Base-by-base conservation (phyloP, 1,139 yeast genomes). In the Zygoascus sp. region DNA sequence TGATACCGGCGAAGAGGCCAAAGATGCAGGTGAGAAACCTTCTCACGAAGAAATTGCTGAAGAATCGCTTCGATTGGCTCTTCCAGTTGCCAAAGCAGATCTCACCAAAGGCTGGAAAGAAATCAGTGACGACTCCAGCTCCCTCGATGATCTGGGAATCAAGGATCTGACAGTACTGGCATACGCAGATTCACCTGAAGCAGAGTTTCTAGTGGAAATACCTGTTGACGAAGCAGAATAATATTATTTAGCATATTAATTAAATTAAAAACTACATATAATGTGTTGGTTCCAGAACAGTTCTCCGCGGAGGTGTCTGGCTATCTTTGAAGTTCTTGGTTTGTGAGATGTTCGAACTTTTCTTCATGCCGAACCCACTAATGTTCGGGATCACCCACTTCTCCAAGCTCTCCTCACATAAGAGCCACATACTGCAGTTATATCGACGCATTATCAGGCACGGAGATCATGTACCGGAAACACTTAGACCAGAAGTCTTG, bases 361-460 rank as follows among this genome's bases (percentile, higher is more conserved):
- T 39, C 17, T 11, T 28, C 6, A n/a, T 15, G 15, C 10, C 34
- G 21, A 17, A 20, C 42, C 30, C 16, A 32, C 22, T 37, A 10
- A 40, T 45, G 42, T 45, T 45, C 32, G 32, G 34, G 20, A 40
- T 50, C 32, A 47, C 50, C 21, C 55, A 54, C 32, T 53, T 54
- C 46, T 32, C 50, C 21, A 37, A 42, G 21, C 53, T 54, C 37
- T 49, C 48, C 5, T 32, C 49, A 23, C 61, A 58, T 45, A 34
- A 49, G 13, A 32, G 17, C 13, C 60, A 60, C 2, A 55, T 57
- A 3, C 41, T 54, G 10, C 50, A 47, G 39, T 43, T 58, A 16
- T 57, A 50, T 42, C 43, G 59, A 10, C 45, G 56, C 19, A 42
- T 58, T 21, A 28, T 55, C 9, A 40, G 57, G 23, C 53, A 51